These are phyloP conservation scores for Pseudotulostoma volvatum DNA, from an alignment of 495 filamentous ascomycete species.

Conservation along the genomic window DNA sequence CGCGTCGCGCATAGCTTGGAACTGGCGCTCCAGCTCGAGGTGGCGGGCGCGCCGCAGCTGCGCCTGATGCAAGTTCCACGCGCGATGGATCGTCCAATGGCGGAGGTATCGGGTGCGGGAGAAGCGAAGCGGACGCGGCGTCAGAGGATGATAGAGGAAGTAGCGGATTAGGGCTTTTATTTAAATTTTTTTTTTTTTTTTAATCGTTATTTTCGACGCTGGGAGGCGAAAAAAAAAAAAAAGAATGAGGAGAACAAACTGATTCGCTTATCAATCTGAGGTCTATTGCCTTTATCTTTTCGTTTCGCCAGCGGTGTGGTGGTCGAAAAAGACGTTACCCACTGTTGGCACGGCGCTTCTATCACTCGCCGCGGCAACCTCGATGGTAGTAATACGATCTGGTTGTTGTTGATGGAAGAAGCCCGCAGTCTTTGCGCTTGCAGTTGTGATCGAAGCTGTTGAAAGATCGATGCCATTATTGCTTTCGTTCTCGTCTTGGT, in stretches of 20 bases:
- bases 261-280: conserved; percentile 27
- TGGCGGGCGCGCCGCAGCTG: conserved; percentile 43
- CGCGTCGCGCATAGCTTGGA: conserved; percentile 61
- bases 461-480: too few species aligned
- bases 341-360: too few species aligned
- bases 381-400: too few species aligned
- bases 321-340: conserved; percentile 30
- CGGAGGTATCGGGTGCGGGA: conserved; percentile 75
- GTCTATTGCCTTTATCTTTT: conserved; percentile 11
- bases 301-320: conserved; percentile 22
- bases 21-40: conserved; percentile 51
- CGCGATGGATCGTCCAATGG: conserved; percentile 98
- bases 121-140: conserved; percentile 68
- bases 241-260: conserved; percentile 23
- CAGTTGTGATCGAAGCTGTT: too few species aligned
- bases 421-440: too few species aligned
- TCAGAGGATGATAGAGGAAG: conserved; percentile 45
- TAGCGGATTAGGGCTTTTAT: conserved; percentile 45
- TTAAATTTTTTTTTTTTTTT: conserved; percentile 3
- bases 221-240: background rate
- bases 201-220: too few species aligned
- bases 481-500: too few species aligned
- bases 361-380: too few species aligned
- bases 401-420: too few species aligned
- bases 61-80: conserved; percentile 60